Base-by-base conservation (phyloP, 306 rosid genomes). In the Lathyrus sativus region DNA sequence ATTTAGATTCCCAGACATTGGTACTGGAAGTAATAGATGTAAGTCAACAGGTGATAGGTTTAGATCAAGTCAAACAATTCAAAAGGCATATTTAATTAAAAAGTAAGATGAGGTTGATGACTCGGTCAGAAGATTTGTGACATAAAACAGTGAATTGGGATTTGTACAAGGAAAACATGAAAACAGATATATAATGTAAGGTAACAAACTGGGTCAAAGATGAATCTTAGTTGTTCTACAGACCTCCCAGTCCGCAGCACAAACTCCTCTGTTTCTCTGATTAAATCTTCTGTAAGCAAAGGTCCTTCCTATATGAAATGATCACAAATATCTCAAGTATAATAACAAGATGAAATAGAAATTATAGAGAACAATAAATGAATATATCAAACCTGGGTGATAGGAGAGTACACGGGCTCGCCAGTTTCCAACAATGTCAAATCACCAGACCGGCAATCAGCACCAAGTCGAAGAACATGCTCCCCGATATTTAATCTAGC, bases 161-260 rank as follows among this genome's bases (percentile, higher is more conserved):
- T 73, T 62, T n/a, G 19, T 35, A 12, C 43, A 45, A 44, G 31
- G n/a, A 55, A 56, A 45, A 46, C 22, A 11, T 5, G 18, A 45
- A 41, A 62, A 6, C n/a, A 73, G 48, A 58, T 82, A 48, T 56
- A 75, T 50, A 77, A 48, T 65, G 55, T 50, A 18, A n/a, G n/a
- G n/a, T n/a, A n/a, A n/a, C n/a, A n/a, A n/a, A n/a, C n/a, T n/a
- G n/a, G n/a, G n/a, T n/a, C n/a, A n/a, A n/a, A n/a, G 62, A 72
- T 19, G 13, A 62, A 63, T 71, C 28, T 62, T 62, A 49, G 63
- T 53, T n/a, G 56, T 54, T 55, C 29, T 53, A 84, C 86, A 73
- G 54, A 90, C 99, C 99, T 95, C 74, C 99, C 99, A 15, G 99
- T 95, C 74, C 96, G 92, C 76, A 95, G 87, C 78, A 95, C 97